Base-by-base conservation (phyloP, 768 basidiomycete genomes). In the Leucocoprinus birnbaumii region DNA sequence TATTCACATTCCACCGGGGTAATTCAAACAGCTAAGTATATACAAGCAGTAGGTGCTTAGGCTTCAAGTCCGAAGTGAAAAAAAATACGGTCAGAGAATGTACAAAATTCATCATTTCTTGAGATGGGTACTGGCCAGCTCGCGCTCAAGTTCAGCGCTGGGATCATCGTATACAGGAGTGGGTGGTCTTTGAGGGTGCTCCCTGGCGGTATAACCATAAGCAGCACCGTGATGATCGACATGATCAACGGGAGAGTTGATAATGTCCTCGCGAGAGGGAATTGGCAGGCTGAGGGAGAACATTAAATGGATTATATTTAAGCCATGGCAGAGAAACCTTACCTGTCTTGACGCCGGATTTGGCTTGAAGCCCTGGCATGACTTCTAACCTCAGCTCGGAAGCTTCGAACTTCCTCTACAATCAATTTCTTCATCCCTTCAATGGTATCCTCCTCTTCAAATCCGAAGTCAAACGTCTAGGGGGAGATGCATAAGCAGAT, bases 351-450 rank as follows among this genome's bases (percentile, higher is more conserved):
- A 49, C 86, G 76, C 48, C 87, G 85, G 44, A 89, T 81, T 66
- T 89, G 88, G 3, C 84, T 84, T 9, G 83, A 74, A 1, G 82
- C 83, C 35, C 89, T 76, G 11, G 88, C 84, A 63, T 94, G 92
- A n/a, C 81, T 78, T 53, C 96, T 83, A 7, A 98, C 95, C 66
- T 94, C 86, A 8, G 87, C 80, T 35, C 97, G 85, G 84, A 99
- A 98, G 11, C 79, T 67, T 57, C 84, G 85, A 37, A 98, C 96
- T 69, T 98, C 95, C 25, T 95, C 84, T 21, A 98, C 85, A 62
- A 99, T 99, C 67, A 98, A 71, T 59, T 82, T 84, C 72, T 96
- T 92, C 97, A 99, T 99, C 8, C 97, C 97, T 43, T 96, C 93
- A 60, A 96, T 95, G 55, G 85, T 86, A 57, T 99, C 97, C 71